These are phyloP conservation scores for Sporothrix mexicana DNA, from an alignment of 2,329 filamentous ascomycete genomes.

Conservation along the genomic window DNA sequence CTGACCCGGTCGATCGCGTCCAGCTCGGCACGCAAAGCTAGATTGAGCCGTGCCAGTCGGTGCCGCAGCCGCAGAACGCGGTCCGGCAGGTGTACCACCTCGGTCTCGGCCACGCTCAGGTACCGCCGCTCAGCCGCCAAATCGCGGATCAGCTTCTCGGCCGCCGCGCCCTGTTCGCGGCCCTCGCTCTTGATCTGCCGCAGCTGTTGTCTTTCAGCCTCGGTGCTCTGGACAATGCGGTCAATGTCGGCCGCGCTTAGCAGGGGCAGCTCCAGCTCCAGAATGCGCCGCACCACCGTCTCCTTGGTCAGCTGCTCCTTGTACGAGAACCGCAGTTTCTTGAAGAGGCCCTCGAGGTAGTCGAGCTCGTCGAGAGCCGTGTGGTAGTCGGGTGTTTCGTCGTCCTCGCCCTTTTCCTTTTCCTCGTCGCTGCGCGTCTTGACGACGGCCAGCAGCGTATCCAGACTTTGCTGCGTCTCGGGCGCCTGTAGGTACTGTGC, in stretches of 20 bases:
- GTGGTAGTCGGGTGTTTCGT: slow-evolving; percentile 33
- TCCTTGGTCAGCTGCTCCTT: slow-evolving; percentile 99
- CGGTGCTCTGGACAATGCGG: slow-evolving; percentile 71
- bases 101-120: slow-evolving; percentile 54
- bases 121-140: slow-evolving; percentile 58
- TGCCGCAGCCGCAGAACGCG: slow-evolving; percentile 37
- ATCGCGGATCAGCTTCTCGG: slow-evolving; percentile 69
- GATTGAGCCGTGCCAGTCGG: slow-evolving; percentile 57
- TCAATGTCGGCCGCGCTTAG: slow-evolving; percentile 83
- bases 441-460: slow-evolving; percentile 34
- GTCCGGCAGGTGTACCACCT: slow-evolving; percentile 56
- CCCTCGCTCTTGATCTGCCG: slow-evolving; percentile 83
- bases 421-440: slow-evolving; percentile 1
- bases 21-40: slow-evolving; percentile 70
- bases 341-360: slow-evolving; percentile 94
- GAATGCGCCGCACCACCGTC: slow-evolving; percentile 92
- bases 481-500: slow-evolving; percentile 32
- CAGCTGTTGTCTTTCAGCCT: slow-evolving; percentile 72
- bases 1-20: slow-evolving; percentile 65
- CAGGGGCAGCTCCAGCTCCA: slow-evolving; percentile 85
- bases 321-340: slow-evolving; percentile 95
- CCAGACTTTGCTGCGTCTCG: slow-evolving; percentile 34
- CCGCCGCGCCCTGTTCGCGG: slow-evolving; percentile 70
- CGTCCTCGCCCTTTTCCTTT: background rate
- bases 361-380: slow-evolving; percentile 63